A percentile compares a stretch with the other conserved stretches of the same genome.
Evolutionary conservation across 192 early-diverging fungal genomes (phyloP).

Genomic region (Backusella circina): DNA sequence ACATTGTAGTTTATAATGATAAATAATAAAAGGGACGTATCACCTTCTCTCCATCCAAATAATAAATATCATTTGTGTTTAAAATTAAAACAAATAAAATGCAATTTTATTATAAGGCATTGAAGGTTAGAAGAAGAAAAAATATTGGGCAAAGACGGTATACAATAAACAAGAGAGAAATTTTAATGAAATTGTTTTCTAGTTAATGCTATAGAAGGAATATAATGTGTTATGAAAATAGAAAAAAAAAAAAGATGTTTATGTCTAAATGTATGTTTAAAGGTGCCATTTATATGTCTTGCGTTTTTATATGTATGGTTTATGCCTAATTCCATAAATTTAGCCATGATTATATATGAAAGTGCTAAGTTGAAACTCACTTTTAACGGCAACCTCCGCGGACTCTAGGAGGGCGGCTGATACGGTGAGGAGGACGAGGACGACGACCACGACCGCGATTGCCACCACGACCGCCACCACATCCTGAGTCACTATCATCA

Average conservation of each 20-base stretch:
- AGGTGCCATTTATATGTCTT: not conserved
- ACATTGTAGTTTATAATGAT: too few relatives aligned
- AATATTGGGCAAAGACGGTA: not conserved
- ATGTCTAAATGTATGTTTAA: not conserved
- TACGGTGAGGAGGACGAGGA: not conserved
- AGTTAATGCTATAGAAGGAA: not conserved
- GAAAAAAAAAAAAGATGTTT: not conserved
- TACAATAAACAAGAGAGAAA: not conserved
- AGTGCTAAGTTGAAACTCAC: not conserved
- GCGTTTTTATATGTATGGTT: not conserved
- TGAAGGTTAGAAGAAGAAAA: not conserved
- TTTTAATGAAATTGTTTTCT: not conserved
- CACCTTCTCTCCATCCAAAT: not conserved
- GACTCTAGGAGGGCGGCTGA: not conserved
- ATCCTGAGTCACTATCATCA: not conserved
- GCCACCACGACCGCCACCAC: not conserved
- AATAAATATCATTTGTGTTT: not conserved
- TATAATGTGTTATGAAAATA: not conserved
- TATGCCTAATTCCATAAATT: not conserved
- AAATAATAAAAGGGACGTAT: not conserved
- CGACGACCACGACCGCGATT: too few relatives aligned
- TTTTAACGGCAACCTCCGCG: not conserved
- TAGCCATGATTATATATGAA: not conserved
- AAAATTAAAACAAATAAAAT: not conserved
- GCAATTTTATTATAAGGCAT: not conserved